A percentile compares a stretch with the other conserved stretches of the same genome.
phyloP scores from a whole-genome alignment of 306 rosid species.

The Pyrus bretschneideri region DNA sequence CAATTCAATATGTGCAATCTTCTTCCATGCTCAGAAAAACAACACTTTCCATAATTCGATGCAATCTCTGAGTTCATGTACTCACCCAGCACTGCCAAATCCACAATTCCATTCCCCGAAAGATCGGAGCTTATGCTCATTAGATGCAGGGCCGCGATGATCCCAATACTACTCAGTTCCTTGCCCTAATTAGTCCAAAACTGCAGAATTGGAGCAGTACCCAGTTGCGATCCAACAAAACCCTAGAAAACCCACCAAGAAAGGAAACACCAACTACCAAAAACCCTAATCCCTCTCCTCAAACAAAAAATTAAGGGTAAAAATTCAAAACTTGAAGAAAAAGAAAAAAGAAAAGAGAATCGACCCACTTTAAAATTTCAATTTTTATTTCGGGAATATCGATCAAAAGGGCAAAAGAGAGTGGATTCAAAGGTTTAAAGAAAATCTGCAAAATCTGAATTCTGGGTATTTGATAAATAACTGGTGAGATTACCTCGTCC shows the following conservation, averaged over 20 bases:
- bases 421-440: conserved; percentile 6
- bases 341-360: not conserved
- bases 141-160: conserved; percentile 4
- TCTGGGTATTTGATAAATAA: conserved; percentile 3
- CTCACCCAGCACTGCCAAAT: conserved; percentile 29
- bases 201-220: conserved; percentile 19
- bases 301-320: not conserved
- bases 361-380: conserved; percentile 3
- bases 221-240: conserved; percentile 40
- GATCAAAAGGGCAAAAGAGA: conserved; percentile 20
- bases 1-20: conserved; percentile 46
- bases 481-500: conserved; percentile 45
- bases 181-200: conserved; percentile 33
- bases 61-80: conserved; percentile 42
- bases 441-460: conserved; percentile 3
- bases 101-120: conserved; percentile 20
- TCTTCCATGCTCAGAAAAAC: conserved; percentile 58
- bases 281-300: conserved; percentile 24
- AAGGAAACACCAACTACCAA: conserved; percentile 3
- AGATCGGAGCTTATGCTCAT: conserved; percentile 35
- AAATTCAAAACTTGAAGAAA: not conserved
- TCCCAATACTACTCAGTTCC: conserved; percentile 14
- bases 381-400: not conserved
- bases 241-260: conserved; percentile 33
- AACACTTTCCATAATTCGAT: conserved; percentile 35